These are phyloP conservation scores for Niebla homalea DNA, from an alignment of 495 filamentous ascomycete species.

Conservation along the genomic window DNA sequence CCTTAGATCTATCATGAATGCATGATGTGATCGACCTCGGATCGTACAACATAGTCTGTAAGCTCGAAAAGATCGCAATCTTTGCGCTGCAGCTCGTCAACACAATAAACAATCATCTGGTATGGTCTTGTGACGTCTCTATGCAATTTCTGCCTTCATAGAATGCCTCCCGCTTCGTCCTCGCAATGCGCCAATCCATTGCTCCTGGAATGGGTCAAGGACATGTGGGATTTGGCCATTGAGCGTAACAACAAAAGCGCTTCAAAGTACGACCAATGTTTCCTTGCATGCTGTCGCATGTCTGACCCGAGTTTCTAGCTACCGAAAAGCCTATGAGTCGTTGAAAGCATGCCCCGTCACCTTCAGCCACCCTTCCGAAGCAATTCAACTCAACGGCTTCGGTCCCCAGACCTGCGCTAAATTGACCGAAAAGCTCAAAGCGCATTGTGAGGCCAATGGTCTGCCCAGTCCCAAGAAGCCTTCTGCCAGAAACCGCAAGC, in stretches of 20 bases:
- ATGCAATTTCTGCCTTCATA: neutral
- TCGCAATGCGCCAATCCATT: constrained; percentile 56
- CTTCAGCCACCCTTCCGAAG: constrained; percentile 63
- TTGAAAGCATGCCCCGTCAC: constrained; percentile 64
- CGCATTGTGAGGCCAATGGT: constrained; percentile 54
- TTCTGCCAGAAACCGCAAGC: constrained; percentile 22
- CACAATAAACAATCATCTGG: no score
- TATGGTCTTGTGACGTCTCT: no score
- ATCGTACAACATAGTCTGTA: no score
- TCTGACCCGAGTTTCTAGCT: constrained; percentile 17
- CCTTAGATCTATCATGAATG: no score
- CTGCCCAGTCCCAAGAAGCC: constrained; percentile 50
- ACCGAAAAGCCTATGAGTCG: constrained; percentile 70
- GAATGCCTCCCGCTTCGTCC: constrained; percentile 1
- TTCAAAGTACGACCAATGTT: constrained; percentile 33
- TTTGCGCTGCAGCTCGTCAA: no score
- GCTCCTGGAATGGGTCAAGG: constrained; percentile 61
- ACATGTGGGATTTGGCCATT: constrained; percentile 64
- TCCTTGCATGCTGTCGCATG: constrained; percentile 15
- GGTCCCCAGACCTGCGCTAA: constrained; percentile 57
- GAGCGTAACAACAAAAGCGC: constrained; percentile 60
- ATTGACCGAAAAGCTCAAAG: constrained; percentile 53
- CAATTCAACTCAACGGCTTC: constrained; percentile 58
- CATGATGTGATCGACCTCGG: no score
- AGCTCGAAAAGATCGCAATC: no score